Conservation (phyloP, 208 protist species). For the Wallacemonas sp. region DNA sequence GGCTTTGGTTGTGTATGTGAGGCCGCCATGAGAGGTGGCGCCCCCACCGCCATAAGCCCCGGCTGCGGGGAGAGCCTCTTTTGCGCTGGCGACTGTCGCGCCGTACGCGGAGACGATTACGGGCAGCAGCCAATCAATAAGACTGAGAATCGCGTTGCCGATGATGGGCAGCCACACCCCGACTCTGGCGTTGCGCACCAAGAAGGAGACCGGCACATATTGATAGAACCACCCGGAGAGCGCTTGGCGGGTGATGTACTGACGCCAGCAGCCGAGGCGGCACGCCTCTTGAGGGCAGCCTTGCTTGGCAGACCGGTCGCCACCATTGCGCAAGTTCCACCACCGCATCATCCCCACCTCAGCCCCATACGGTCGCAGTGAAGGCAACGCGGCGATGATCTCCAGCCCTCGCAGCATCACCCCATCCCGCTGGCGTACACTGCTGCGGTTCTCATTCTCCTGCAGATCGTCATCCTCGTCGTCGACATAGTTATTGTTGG, state of each 20-base stretch:
- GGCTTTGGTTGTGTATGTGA: too few species aligned
- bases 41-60: too few species aligned
- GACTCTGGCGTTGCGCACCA: constrained; percentile 1
- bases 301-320: not conserved
- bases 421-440: constrained; percentile 37
- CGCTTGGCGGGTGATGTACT: not conserved
- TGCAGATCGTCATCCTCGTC: constrained; percentile 36
- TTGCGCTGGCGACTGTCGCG: constrained; percentile 15
- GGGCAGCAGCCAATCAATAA: constrained; percentile 44
- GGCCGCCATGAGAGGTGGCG: too few species aligned
- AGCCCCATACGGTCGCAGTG: constrained; percentile 72
- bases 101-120: constrained; percentile 38
- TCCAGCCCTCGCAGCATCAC: constrained; percentile 75
- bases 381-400: constrained; percentile 59
- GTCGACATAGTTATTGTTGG: not conserved
- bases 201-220: constrained; percentile 2
- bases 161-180: constrained; percentile 26
- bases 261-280: not conserved
- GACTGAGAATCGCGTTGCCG: constrained; percentile 22
- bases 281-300: not conserved
- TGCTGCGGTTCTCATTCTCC: constrained; percentile 58
- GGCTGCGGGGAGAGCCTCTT: too few species aligned
- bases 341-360: constrained; percentile 60
- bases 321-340: constrained; percentile 51
- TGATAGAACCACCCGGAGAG: not conserved